Percentiles rank a stretch among this genome's conserved stretches.
These are phyloP conservation scores for Dipodascus geniculatus DNA, from an alignment of 805 yeast species.

Conservation along the genomic window DNA sequence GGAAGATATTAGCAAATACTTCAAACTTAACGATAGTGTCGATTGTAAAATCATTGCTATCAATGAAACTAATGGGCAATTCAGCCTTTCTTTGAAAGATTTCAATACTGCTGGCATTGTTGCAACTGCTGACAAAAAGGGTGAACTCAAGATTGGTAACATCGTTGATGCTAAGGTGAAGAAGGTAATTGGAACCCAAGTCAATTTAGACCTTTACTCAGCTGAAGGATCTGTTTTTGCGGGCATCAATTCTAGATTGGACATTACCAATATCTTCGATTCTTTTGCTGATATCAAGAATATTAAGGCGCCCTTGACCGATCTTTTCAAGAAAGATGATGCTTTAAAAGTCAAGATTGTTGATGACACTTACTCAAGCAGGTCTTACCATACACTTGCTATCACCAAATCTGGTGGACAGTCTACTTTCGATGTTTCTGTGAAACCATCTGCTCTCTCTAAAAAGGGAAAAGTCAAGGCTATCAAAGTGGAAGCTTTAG, in stretches of 20 bases:
- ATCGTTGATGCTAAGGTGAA: slow-evolving; percentile 48
- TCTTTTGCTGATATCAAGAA: slow-evolving; percentile 43
- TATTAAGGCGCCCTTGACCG: slow-evolving; percentile 40
- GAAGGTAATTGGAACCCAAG: slow-evolving; percentile 57
- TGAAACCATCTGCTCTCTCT: slow-evolving; percentile 33
- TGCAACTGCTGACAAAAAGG: slow-evolving; percentile 20
- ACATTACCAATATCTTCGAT: slow-evolving; percentile 58
- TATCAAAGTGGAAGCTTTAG: slow-evolving; percentile 31
- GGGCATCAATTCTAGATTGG: slow-evolving; percentile 55
- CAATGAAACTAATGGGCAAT: slow-evolving; percentile 61
- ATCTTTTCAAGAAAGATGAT: slow-evolving; percentile 46
- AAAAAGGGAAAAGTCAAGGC: slow-evolving; percentile 18
- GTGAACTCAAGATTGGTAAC: slow-evolving; percentile 48
- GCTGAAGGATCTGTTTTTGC: slow-evolving; percentile 31
- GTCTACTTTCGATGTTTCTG: slow-evolving; percentile 52
- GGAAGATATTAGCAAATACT: slow-evolving; percentile 43
- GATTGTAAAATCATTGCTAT: slow-evolving; percentile 50
- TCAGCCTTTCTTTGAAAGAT: slow-evolving; percentile 48
- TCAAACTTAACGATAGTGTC: slow-evolving; percentile 58
- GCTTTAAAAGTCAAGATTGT: slow-evolving; percentile 50
- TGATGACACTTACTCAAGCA: slow-evolving; percentile 66
- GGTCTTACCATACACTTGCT: slow-evolving; percentile 49
- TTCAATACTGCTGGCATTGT: slow-evolving; percentile 25
- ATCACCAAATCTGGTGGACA: slow-evolving; percentile 41
- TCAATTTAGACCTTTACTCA: slow-evolving; percentile 66